A percentile compares a stretch with the other conserved stretches of the same genome.
These are phyloP conservation scores for Cordyceps pruinosa DNA, from an alignment of 2,329 filamentous ascomycete genomes.

Conservation along the genomic window DNA sequence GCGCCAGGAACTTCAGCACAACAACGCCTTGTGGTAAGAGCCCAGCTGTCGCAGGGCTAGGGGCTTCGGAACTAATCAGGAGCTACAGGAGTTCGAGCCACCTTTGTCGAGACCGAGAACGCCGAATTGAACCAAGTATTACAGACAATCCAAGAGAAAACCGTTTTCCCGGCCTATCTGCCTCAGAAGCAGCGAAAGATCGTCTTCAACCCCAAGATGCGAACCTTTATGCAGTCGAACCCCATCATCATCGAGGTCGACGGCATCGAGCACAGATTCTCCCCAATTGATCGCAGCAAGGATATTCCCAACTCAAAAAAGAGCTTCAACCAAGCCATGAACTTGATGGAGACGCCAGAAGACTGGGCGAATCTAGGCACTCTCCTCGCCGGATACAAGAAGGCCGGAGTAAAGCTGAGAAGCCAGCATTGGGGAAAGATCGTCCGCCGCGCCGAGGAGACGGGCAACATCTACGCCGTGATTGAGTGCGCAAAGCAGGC, in stretches of 20 bases:
- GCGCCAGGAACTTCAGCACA: slow-evolving; percentile 8
- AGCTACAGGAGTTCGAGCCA: slow-evolving; percentile 26
- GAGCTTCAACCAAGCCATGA: slow-evolving; percentile 31
- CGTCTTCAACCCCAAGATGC: slow-evolving; percentile 41
- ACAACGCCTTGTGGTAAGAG: slow-evolving; percentile 4
- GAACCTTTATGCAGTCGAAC: slow-evolving; percentile 44
- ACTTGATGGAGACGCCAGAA: slow-evolving; percentile 38
- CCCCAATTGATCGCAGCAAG: slow-evolving; percentile 34
- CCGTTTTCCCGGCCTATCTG: slow-evolving; percentile 57
- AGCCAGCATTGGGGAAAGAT: slow-evolving; percentile 31
- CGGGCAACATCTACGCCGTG: slow-evolving; percentile 37
- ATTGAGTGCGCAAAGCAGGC: slow-evolving; percentile 44
- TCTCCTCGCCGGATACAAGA: slow-evolving; percentile 44
- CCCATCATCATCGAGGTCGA: slow-evolving; percentile 53
- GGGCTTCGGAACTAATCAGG: slow-evolving; percentile 13
- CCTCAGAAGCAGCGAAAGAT: slow-evolving; percentile 44
- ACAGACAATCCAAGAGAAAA: slow-evolving; percentile 45
- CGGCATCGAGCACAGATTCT: slow-evolving; percentile 47
- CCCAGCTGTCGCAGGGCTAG: neutral
- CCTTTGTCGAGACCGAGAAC: slow-evolving; percentile 47
- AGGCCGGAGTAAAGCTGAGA: slow-evolving; percentile 34
- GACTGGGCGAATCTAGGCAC: slow-evolving; percentile 48
- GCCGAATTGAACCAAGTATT: slow-evolving; percentile 48
- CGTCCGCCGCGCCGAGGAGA: slow-evolving; percentile 32
- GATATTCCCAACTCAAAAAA: slow-evolving; percentile 38